Evolutionary conservation across 306 rosid genomes (phyloP).

Genomic region (Echinosophora koreensis): DNA sequence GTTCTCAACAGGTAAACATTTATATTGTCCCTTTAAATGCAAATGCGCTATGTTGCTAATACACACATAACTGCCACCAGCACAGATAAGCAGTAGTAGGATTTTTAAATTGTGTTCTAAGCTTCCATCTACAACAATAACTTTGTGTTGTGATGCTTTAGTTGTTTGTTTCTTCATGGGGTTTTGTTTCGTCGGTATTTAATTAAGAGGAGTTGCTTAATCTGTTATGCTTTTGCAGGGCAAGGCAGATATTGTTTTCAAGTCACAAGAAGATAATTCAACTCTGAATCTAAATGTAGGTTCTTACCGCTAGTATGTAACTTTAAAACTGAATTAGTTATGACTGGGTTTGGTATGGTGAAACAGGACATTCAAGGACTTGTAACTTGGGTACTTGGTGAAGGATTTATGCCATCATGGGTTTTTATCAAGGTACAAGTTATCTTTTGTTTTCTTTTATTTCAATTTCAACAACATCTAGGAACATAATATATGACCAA

Average conservation of each 20-base stretch:
- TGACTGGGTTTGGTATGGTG: constrained; percentile 40
- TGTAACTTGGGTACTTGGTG: constrained; percentile 94
- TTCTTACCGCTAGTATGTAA: constrained; percentile 2
- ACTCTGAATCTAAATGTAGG: constrained; percentile 79
- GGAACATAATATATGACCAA: not conserved
- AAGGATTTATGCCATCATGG: constrained; percentile 97
- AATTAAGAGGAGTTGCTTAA: not conserved
- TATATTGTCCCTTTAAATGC: constrained; percentile 1
- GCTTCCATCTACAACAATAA: not conserved
- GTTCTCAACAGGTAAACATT: not conserved
- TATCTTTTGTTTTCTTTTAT: not conserved
- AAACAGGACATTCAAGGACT: constrained; percentile 94
- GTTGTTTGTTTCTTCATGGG: constrained; percentile 26
- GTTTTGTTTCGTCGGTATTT: constrained; percentile 8
- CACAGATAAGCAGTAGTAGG: not conserved
- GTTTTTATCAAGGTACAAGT: constrained; percentile 79
- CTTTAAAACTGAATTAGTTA: constrained; percentile 33
- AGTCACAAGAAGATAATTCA: constrained; percentile 70
- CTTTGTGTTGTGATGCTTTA: constrained; percentile 20
- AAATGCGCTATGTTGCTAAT: not conserved
- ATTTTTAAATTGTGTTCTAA: not conserved
- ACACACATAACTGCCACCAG: not conserved
- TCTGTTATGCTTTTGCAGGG: constrained; percentile 60
- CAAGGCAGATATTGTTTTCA: constrained; percentile 86
- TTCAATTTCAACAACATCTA: not conserved